Percentiles rank a stretch among this genome's conserved stretches.
Evolutionary conservation across 2,329 filamentous ascomycete genomes (phyloP).

Genomic region (Teratosphaeria destructans): DNA sequence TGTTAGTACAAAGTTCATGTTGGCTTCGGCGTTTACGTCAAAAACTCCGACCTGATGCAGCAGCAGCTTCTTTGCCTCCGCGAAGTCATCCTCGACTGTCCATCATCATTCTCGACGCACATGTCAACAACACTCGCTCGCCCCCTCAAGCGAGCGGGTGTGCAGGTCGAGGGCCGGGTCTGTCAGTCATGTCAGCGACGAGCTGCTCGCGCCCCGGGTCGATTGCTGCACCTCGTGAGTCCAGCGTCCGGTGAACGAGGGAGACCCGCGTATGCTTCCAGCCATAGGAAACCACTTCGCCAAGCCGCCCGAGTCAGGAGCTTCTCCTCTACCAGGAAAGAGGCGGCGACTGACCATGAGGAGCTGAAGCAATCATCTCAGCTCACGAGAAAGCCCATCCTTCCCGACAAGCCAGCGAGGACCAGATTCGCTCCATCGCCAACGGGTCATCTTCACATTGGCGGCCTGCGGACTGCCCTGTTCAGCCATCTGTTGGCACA

Average conservation of each 20-base stretch:
- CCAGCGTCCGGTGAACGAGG: not conserved
- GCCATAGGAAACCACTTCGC: not conserved
- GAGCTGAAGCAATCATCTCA: not conserved
- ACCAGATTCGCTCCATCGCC: slow-evolving; percentile 93
- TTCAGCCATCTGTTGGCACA: slow-evolving; percentile 91
- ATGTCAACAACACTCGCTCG: not conserved
- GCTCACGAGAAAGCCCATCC: slow-evolving; percentile 19
- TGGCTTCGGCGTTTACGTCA: not conserved
- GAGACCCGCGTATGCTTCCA: not conserved
- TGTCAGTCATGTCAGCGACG: not conserved
- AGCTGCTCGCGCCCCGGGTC: not conserved
- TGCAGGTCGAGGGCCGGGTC: not conserved
- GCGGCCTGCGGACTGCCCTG: slow-evolving; percentile 83
- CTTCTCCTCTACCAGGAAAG: not conserved
- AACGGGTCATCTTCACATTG: slow-evolving; percentile 85
- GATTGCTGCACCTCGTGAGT: not conserved
- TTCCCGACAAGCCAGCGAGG: slow-evolving; percentile 51
- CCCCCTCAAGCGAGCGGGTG: not conserved
- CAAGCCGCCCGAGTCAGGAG: not conserved
- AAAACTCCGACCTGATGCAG: not conserved
- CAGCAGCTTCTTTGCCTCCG: not conserved
- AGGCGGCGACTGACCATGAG: not conserved
- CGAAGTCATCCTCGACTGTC: not conserved
- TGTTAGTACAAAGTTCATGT: not conserved
- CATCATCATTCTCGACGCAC: not conserved